These are phyloP conservation scores for Neofusicoccum umdonicola DNA, from an alignment of 2,329 filamentous ascomycete species.

Conservation along the genomic window DNA sequence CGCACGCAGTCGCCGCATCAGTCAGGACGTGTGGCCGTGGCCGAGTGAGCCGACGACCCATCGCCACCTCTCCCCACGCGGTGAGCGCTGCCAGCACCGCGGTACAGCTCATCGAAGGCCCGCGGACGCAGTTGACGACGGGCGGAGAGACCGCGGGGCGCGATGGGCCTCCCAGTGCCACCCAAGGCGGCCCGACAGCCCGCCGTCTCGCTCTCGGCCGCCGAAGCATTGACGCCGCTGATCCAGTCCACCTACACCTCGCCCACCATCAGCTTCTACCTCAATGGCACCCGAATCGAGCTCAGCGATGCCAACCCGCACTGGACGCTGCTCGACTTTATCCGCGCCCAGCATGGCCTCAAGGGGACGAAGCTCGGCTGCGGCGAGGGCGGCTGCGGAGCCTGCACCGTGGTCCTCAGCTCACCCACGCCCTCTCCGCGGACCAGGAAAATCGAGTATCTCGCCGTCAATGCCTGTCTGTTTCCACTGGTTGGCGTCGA, in stretches of 20 bases:
- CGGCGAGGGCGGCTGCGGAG: slow-evolving; percentile 91
- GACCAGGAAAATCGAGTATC: slow-evolving; percentile 78
- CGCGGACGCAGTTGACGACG: not conserved
- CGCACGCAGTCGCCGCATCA: not conserved
- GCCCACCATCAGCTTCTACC: slow-evolving; percentile 70
- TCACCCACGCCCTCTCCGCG: slow-evolving; percentile 20
- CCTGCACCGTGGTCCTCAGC: slow-evolving; percentile 72
- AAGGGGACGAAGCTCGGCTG: slow-evolving; percentile 96
- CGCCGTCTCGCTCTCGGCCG: slow-evolving; percentile 23
- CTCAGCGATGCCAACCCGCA: slow-evolving; percentile 87
- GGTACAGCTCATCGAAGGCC: not conserved
- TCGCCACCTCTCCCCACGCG: no score
- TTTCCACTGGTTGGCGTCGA: slow-evolving; percentile 88
- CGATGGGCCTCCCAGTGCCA: slow-evolving; percentile 10
- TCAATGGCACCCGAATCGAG: slow-evolving; percentile 83
- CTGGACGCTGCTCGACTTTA: slow-evolving; percentile 84
- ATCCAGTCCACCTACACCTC: slow-evolving; percentile 80
- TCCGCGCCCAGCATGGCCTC: slow-evolving; percentile 76
- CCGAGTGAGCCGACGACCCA: not conserved
- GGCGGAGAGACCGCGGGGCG: not conserved
- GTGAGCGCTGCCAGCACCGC: not conserved
- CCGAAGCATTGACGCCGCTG: slow-evolving; percentile 56
- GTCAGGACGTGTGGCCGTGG: not conserved
- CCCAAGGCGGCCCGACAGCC: slow-evolving; percentile 4
- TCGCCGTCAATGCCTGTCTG: slow-evolving; percentile 90